Evolutionary conservation across 345 rosid genomes (phyloP), one percentile per base, ranked within the genome.

Genomic region (Schrenkiella parvula): DNA sequence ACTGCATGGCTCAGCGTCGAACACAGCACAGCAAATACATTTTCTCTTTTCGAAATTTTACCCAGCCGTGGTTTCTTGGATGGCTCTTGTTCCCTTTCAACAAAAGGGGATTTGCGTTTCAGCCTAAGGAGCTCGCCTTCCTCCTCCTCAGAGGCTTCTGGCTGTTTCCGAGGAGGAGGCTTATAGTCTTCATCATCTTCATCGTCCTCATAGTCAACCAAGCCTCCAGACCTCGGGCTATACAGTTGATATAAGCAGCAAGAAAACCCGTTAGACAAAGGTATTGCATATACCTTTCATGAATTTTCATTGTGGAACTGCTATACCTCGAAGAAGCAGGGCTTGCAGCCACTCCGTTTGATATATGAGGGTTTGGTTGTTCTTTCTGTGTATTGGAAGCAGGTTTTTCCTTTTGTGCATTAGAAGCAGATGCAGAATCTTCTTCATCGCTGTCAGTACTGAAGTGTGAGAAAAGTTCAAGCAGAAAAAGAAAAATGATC

Each of bases 171-270:
- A 5, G 92, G 97, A 44, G 98, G 97, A n/a, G 98, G 97, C 66
- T 80, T 87, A 74, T 87, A 90, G 68, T 88, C 95, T 68, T 87
- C 95, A n/a, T 95, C 99, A 44, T 92, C 99, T 35, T 91, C 97
- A 29, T 95, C 99, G n/a, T 92, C 97, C 8, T 90, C 99, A 47
- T 95, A 95, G 78, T 95, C 99, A 69, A 95, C 99, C 77, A 95
- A 83, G 21, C 96, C 96, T 21, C 90, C 88, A 41, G 91, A 77
- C 79, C 92, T 86, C 59, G 86, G 87, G 71, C 91, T 86, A 68
- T 4, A 69, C 32, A 53, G 13, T 66, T 28, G 2, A 51, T 2
- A 52, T 37, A 44, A 35, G 12, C 43, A 64, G 43, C 65, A 21
- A 34, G 28, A 7, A 55, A 46, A 63, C 35, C 15, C 59, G 47